Percentiles rank a stretch among this genome's conserved stretches.
Conservation (phyloP, 805 yeast genomes). For the Cyberlindnera euphorbiae region DNA sequence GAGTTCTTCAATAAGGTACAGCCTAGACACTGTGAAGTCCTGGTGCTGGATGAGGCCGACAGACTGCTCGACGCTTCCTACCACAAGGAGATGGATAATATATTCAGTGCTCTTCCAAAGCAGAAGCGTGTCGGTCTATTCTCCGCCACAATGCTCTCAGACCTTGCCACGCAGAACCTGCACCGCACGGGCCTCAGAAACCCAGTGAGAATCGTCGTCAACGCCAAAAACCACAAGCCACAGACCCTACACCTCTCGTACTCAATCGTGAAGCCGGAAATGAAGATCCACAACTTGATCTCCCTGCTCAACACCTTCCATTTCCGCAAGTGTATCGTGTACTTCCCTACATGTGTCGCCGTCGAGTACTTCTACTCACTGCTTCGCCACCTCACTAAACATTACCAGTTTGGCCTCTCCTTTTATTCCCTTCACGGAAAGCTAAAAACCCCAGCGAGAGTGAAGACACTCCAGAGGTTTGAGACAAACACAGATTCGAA, state of each 20-base stretch:
- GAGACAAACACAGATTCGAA: constrained; percentile 31
- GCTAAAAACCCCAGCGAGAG: constrained; percentile 71
- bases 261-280: constrained; percentile 50
- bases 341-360: constrained; percentile 84
- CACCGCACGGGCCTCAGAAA: constrained; percentile 89
- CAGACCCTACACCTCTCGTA: constrained; percentile 58
- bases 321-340: constrained; percentile 80
- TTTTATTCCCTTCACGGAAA: constrained; percentile 88
- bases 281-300: constrained; percentile 57
- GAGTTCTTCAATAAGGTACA: constrained; percentile 67
- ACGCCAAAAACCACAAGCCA: constrained; percentile 52
- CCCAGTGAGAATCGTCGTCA: constrained; percentile 84
- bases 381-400: constrained; percentile 36
- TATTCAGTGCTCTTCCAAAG: constrained; percentile 69
- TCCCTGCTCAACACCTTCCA: constrained; percentile 47
- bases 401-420: constrained; percentile 29
- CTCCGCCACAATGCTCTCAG: constrained; percentile 73
- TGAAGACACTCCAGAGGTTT: constrained; percentile 65
- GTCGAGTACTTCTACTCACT: constrained; percentile 73
- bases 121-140: constrained; percentile 92
- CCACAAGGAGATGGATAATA: constrained; percentile 59
- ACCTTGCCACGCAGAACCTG: constrained; percentile 72
- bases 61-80: constrained; percentile 77
- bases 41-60: constrained; percentile 88
- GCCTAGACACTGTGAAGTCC: constrained; percentile 60